Conservation (phyloP, 2,329 filamentous ascomycete species). For the Botrytis hyacinthi region DNA sequence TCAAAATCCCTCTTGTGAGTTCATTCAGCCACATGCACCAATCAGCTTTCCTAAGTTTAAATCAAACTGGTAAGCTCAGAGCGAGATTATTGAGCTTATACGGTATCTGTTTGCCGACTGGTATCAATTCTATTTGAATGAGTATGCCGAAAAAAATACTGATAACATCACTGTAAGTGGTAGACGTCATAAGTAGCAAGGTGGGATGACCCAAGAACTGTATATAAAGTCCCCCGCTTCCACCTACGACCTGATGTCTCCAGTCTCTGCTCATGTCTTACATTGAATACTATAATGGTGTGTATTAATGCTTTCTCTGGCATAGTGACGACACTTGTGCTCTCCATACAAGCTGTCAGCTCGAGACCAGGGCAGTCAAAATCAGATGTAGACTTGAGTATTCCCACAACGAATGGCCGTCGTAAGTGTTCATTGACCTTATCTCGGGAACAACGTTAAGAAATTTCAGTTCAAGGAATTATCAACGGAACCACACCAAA, state of each 20-base stretch:
- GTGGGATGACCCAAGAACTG: neutral
- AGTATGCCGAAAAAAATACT: too few species aligned
- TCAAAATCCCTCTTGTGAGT: too few species aligned
- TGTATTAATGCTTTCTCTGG: neutral
- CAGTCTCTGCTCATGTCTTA: neutral
- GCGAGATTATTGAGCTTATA: rapidly evolving
- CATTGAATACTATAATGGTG: neutral
- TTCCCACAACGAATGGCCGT: neutral
- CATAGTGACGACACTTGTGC: neutral
- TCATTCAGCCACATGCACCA: too few species aligned
- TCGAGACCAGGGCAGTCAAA: neutral
- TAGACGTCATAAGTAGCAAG: neutral
- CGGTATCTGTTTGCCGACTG: rapidly evolving
- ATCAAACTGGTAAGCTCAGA: neutral
- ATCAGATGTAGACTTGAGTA: too few species aligned
- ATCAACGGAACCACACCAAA: neutral
- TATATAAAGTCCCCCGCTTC: neutral
- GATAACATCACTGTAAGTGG: neutral
- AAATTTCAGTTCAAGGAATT: neutral
- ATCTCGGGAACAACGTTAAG: neutral
- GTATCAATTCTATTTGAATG: neutral
- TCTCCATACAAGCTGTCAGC: neutral
- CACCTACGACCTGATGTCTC: neutral
- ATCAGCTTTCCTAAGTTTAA: neutral
- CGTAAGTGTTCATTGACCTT: neutral